These are phyloP conservation scores for Pythium utonaiense DNA, from an alignment of 352 stramenopile species.

Conservation along the genomic window DNA sequence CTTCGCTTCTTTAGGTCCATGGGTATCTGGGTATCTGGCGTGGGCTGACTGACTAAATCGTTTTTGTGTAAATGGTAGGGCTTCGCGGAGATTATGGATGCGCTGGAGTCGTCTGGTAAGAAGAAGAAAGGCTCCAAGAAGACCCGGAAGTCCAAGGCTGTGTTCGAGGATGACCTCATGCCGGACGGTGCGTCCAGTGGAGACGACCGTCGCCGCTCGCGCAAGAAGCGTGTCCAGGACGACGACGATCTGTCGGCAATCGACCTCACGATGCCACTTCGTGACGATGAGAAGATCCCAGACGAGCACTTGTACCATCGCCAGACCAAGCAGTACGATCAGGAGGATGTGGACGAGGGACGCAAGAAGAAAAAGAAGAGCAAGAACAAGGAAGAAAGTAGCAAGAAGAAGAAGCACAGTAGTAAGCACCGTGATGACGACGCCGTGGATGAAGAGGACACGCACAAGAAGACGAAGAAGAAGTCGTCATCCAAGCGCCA, in stretches of 20 bases:
- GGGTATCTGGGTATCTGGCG: not conserved
- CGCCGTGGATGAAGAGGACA: constrained; percentile 31
- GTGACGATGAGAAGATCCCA: constrained; percentile 71
- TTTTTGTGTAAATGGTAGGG: constrained; percentile 25
- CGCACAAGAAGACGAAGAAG: constrained; percentile 42
- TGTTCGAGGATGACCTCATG: constrained; percentile 76
- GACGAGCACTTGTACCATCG: constrained; percentile 81
- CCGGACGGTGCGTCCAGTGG: constrained; percentile 74
- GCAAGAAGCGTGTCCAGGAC: constrained; percentile 53
- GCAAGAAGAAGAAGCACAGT: constrained; percentile 45
- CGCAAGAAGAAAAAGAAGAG: constrained; percentile 65
- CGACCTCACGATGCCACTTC: constrained; percentile 73
- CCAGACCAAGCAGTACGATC: constrained; percentile 35
- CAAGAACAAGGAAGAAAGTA: constrained; percentile 26
- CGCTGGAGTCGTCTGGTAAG: constrained; percentile 53
- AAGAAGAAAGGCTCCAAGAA: constrained; percentile 46
- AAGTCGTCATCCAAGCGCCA: constrained; percentile 23
- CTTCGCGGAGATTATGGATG: constrained; percentile 81
- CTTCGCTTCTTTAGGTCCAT: too few relatives aligned
- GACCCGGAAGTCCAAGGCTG: constrained; percentile 39
- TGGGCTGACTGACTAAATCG: not conserved
- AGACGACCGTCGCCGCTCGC: constrained; percentile 48
- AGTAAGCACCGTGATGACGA: constrained; percentile 20
- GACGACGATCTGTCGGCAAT: constrained; percentile 69
- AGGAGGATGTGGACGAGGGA: not conserved